Conservation (phyloP, 2,329 filamentous ascomycete species). For the Pseudocercospora musae region DNA sequence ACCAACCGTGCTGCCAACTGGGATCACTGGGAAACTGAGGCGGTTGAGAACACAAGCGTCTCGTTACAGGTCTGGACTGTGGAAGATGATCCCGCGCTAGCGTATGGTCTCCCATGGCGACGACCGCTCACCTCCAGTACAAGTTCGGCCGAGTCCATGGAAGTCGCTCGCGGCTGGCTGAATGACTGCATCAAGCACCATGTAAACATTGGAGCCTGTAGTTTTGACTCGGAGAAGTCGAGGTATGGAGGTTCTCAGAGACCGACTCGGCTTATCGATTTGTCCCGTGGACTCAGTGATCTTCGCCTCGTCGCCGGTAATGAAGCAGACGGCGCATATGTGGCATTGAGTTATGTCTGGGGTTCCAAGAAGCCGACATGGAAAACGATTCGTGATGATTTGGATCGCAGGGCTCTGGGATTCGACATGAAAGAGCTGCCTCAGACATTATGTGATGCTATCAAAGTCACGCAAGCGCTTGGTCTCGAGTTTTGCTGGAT, state of each 20-base stretch:
- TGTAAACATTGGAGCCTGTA: not conserved
- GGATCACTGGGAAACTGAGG: not conserved
- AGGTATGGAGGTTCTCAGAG: not conserved
- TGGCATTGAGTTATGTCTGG: not conserved
- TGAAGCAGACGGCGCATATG: not conserved
- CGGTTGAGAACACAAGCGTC: not conserved
- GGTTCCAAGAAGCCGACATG: not conserved
- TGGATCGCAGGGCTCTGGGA: not conserved
- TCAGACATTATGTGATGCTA: not conserved
- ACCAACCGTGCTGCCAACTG: not conserved
- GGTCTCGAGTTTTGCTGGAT: conserved; percentile 4
- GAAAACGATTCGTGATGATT: not conserved
- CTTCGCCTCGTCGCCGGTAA: not conserved
- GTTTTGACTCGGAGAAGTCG: not conserved
- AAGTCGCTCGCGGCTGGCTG: not conserved
- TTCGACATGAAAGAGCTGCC: not conserved
- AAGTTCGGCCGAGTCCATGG: not conserved
- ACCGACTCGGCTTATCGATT: not conserved
- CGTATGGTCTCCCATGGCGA: not conserved
- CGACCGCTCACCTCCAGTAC: not conserved
- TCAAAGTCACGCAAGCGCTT: not conserved
- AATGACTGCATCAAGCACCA: not conserved
- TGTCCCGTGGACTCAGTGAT: not conserved
- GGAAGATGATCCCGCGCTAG: not conserved
- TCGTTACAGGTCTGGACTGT: not conserved